phyloP scores from a whole-genome alignment of 2,329 filamentous ascomycete species.

The Microdochium paspali region DNA sequence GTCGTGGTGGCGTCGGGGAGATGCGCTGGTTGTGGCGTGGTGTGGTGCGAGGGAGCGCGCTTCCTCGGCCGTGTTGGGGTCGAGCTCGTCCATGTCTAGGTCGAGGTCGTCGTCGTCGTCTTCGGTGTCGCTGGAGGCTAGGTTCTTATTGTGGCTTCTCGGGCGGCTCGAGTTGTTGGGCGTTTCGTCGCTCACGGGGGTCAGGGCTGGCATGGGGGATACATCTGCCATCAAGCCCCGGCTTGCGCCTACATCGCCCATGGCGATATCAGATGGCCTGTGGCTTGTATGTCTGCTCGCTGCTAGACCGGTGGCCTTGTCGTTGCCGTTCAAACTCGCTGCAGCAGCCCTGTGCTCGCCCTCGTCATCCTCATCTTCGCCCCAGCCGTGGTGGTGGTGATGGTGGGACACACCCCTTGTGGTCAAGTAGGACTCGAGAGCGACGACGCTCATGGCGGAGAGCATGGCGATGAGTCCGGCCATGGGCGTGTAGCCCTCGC shows the following conservation, averaged over 20 bases:
- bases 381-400: slow-evolving; percentile 36
- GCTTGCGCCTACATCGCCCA: slow-evolving; percentile 40
- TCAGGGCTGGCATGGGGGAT: slow-evolving; percentile 48
- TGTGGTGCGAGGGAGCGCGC: slow-evolving; percentile 13
- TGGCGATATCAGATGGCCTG: slow-evolving; percentile 37
- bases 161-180: not conserved
- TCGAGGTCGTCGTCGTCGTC: slow-evolving; percentile 48
- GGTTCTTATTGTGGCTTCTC: too few relatives aligned
- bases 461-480: slow-evolving; percentile 76
- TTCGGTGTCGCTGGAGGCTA: slow-evolving; percentile 10
- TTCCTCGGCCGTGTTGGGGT: slow-evolving; percentile 26
- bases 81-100: slow-evolving; percentile 52
- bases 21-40: slow-evolving; percentile 5
- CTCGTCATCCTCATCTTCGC: slow-evolving; percentile 26
- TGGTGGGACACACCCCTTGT: slow-evolving; percentile 55
- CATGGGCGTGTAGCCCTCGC: slow-evolving; percentile 66
- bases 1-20: slow-evolving; percentile 8
- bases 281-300: slow-evolving; percentile 26
- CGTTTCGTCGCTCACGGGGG: slow-evolving; percentile 21
- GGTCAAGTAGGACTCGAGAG: slow-evolving; percentile 83
- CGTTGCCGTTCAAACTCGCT: slow-evolving; percentile 7
- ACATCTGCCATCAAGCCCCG: slow-evolving; percentile 48
- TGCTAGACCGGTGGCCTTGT: slow-evolving; percentile 21
- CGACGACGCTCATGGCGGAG: slow-evolving; percentile 72
- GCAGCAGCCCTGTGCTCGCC: too few relatives aligned